phyloP scores from a whole-genome alignment of 352 stramenopile species.

The Aphanomyces cochlioides region DNA sequence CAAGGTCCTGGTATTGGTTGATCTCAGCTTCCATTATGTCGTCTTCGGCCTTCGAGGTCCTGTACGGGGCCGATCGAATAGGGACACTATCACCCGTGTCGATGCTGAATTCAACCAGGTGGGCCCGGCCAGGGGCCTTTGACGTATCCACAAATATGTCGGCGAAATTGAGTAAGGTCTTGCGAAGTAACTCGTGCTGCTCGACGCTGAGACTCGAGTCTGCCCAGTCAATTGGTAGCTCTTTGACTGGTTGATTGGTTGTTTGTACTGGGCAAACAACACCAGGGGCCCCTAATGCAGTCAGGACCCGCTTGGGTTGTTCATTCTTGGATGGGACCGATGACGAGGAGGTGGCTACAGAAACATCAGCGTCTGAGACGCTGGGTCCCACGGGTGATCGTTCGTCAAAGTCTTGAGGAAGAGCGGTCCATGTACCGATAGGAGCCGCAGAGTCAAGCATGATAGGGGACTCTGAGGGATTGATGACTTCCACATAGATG shows the following conservation, averaged over 20 bases:
- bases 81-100: background rate
- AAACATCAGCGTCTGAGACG: no score
- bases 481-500: no score
- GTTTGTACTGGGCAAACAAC: background rate
- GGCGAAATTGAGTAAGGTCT: background rate
- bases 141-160: no score
- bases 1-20: background rate
- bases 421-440: no score
- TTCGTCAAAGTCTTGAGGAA: no score
- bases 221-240: background rate
- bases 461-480: no score
- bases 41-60: background rate
- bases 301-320: background rate
- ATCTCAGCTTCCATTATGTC: constrained; percentile 1
- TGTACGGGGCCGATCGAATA: background rate
- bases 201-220: background rate
- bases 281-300: background rate
- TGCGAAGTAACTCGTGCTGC: background rate
- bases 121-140: no score
- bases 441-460: no score
- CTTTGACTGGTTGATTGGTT: background rate
- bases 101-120: background rate
- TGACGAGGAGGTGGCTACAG: no score
- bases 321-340: no score
- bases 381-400: no score